Base-by-base conservation (phyloP, 2,329 filamentous ascomycete species). In the Arthroderma uncinatum region DNA sequence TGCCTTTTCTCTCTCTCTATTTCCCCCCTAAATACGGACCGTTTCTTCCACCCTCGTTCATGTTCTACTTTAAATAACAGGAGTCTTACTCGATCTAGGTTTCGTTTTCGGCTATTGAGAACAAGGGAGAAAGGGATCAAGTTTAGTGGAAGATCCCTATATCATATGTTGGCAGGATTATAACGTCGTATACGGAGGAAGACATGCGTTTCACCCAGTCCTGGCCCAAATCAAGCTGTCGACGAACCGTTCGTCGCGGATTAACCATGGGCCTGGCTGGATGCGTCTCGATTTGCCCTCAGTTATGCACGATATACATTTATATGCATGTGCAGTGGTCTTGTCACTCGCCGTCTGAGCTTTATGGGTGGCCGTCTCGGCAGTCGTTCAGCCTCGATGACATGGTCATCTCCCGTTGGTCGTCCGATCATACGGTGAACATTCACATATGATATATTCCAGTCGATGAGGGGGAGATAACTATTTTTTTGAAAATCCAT, bases 331-430 rank as follows among this genome's bases (percentile, higher is more conserved):
- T 39, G 36, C 36, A 16, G 36, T 39, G n/a, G 14, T 16, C 36
- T 12, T 39, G 3, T 39, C 36, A 39, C 10, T n/a, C n/a, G n/a
- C n/a, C n/a, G n/a, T n/a, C n/a, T n/a, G n/a, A n/a, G n/a, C n/a
- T n/a, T n/a, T n/a, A n/a, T n/a, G n/a, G n/a, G n/a, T n/a, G n/a
- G 10, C 44, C 23, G 44, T n/a, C 44, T 21, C 21, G 21, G 44
- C 23, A 48, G 14, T 28, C 44, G 12, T 48, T 48, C 44, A 48
- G 44, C 44, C 44, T 30, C 44, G 44, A 48, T 48, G 44, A 48
- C 44, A 48, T 48, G 44, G 44, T 48, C 44, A n/a, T 19, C 44
- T 48, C 44, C 44, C 44, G 44, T 48, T 48, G 44, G 44, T 21
- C 23, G 44, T 48, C 44, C 44, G 44, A 30, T 21, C 21, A 28